Conservation (phyloP, 139 green algal genomes). For the Chlorella ohadii region DNA sequence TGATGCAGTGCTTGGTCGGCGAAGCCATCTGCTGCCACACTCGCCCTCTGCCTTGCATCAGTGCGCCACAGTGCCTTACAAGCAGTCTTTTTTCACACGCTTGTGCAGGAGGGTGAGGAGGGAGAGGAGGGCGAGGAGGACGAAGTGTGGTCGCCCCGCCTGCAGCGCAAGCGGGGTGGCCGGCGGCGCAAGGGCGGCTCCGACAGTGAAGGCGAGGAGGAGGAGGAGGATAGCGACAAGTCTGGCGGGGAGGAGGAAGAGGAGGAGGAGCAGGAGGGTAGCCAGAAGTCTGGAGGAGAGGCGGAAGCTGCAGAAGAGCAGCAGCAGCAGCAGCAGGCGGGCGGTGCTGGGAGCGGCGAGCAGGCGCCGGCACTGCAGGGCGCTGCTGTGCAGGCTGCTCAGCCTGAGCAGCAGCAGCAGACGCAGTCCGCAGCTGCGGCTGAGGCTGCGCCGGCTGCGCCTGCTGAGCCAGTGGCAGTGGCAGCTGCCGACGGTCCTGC, state of each 20-base stretch:
- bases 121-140: conserved; percentile 55
- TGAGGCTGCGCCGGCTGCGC: neutral
- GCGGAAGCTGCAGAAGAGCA: neutral
- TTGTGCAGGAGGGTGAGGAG: conserved; percentile 31
- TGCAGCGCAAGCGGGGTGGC: conserved; percentile 4
- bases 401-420: neutral
- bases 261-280: neutral
- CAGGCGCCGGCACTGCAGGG: neutral
- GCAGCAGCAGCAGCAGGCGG: neutral
- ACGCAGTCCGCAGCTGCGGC: neutral
- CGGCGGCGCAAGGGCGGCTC: neutral
- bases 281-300: no score
- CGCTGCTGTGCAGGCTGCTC: no score
- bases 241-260: neutral
- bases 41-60: no score
- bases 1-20: no score
- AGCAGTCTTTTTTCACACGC: no score
- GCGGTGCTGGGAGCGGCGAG: neutral
- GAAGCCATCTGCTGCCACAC: no score
- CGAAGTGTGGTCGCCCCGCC: conserved; percentile 37
- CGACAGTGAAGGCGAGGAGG: conserved; percentile 8
- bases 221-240: neutral
- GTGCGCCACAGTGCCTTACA: no score
- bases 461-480: neutral
- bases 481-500: neutral